Evolutionary conservation across 2,329 filamentous ascomycete genomes (phyloP), one percentile per base, ranked within the genome.

Genomic region (Paecilomyces variotii): DNA sequence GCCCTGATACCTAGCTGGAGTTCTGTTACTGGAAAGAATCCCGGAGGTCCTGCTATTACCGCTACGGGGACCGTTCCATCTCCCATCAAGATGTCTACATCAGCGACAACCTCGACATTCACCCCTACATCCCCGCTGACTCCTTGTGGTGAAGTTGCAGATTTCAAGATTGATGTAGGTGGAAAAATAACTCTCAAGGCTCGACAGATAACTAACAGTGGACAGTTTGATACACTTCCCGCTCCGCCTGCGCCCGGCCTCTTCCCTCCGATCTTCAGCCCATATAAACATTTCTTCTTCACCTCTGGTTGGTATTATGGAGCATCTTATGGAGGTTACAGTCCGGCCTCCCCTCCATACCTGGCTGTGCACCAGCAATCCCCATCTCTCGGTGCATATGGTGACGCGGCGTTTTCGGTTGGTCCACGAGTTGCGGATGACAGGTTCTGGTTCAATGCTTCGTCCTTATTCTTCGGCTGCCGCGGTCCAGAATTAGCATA

Each of bases 271-370:
- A 69, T 81, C 61, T 73, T 69, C 62, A 76, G 75, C 56, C 79
- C 78, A 1, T 81, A 80, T 61, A 74, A 79, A 57, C 78, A 81
- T 64, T 72, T 82, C 54, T 75, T 76, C 65, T 82, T 79, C 68
- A 76, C 77, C 53, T 73, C 78, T 59, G 80, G 79, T 24, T 82
- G 75, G 65, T 74, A 75, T 1, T 79, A 80, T 63, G 73, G 45
- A 19, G 14, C 4, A 50, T 50, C 45, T 7, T 50, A 12, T 25
- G 45, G 24, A 25, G 45, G 45, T 12, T 50, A 19, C 45, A 25
- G 14, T 10, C 45, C 45, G 5, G 45, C 24, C 7, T 50, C 45
- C 7, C n/a, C 45, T 25, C 45, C 45, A 10, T 25, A 50, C 12
- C n/a, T 50, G 45, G 45, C 45, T 6, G 24, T 50, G 2, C 24